Base-by-base conservation (phyloP, 1,284 basidiomycete species). In the Thecaphora thlaspeos region DNA sequence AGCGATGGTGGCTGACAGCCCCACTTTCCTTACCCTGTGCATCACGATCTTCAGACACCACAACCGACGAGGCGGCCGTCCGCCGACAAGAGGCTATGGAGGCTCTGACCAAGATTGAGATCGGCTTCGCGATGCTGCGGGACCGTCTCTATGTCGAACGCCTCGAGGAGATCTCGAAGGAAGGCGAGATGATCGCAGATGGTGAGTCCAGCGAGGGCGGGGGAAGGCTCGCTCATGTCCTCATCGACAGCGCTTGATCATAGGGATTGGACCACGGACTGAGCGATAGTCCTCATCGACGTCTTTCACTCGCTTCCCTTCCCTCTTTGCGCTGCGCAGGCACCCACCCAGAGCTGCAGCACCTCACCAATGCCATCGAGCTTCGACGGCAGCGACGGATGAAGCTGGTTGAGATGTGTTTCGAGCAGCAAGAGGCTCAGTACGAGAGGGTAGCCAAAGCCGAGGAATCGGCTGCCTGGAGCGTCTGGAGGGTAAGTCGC, bases 261-360 rank as follows among this genome's bases (percentile, higher is more conserved):
- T n/a, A n/a, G n/a, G n/a, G n/a, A n/a, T n/a, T n/a, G n/a, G n/a
- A n/a, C n/a, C n/a, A n/a, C n/a, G n/a, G n/a, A n/a, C n/a, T n/a
- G n/a, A n/a, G n/a, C n/a, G n/a, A n/a, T n/a, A n/a, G n/a, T n/a
- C n/a, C n/a, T n/a, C n/a, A n/a, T n/a, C n/a, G n/a, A n/a, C 26
- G 18, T 15, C 32, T 43, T 41, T 28, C 7, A 28, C 26, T 28
- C 7, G 11, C 26, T 5, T 28, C 26, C 11, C 26, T 28, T 3
- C 4, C 32, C 5, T 34, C 32, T 34, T n/a, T n/a, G n/a, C n/a
- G n/a, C n/a, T n/a, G n/a, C 61, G 46, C 69, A 88, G 90, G 85
- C 30, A 83, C 84, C 1, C 90, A 93, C 70, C 90, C 91, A 0
- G 90, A 93, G 73, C 81, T 91, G 53, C 80, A 87, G 17, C 86